phyloP scores from a whole-genome alignment of 306 rosid genomes.

The Medicago lupulina region DNA sequence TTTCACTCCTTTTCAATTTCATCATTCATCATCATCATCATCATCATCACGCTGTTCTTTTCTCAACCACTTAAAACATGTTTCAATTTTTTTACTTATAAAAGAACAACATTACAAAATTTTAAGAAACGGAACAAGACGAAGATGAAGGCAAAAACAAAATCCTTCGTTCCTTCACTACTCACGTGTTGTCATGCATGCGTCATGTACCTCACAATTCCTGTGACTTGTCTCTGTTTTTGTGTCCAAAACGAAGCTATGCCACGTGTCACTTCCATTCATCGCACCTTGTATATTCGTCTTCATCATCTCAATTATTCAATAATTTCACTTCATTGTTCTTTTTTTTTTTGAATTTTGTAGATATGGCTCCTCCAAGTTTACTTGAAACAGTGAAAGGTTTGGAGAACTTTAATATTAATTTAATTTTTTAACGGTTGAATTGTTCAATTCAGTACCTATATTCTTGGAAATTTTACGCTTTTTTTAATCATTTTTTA shows the following conservation, averaged over 20 bases:
- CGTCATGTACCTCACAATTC: neutral
- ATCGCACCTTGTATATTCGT: neutral
- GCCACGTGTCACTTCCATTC: neutral
- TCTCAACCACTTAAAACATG: neutral
- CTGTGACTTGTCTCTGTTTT: slow-evolving; percentile 3
- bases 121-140: neutral
- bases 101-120: slow-evolving; percentile 3
- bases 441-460: slow-evolving; percentile 29
- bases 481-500: neutral
- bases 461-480: slow-evolving; percentile 21
- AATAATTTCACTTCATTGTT: slow-evolving; percentile 2
- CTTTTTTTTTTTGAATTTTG: slow-evolving; percentile 3
- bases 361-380: slow-evolving; percentile 35
- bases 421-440: neutral
- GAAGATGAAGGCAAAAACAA: neutral
- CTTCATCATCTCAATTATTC: neutral
- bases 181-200: slow-evolving; percentile 36
- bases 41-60: neutral
- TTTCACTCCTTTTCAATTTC: neutral
- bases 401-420: neutral
- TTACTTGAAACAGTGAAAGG: slow-evolving; percentile 17
- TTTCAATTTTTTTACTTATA: neutral
- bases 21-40: neutral
- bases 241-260: neutral
- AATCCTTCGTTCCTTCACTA: neutral